These are phyloP conservation scores for Cladochytrium replicatum DNA, from an alignment of 192 early-diverging fungal genomes.

Conservation along the genomic window DNA sequence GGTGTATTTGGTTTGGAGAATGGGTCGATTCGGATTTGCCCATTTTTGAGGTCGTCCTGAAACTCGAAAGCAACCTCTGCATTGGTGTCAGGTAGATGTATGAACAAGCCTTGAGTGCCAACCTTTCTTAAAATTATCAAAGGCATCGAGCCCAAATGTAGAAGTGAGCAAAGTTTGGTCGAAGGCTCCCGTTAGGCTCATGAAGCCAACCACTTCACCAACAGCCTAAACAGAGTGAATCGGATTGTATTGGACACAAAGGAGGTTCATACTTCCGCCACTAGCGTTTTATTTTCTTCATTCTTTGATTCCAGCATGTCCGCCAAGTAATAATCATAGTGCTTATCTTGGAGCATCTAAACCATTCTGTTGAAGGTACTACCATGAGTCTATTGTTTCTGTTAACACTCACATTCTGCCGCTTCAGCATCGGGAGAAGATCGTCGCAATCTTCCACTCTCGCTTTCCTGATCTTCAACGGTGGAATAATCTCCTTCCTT, in stretches of 20 bases:
- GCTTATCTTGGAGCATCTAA: conserved; percentile 6
- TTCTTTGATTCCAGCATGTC: conserved; percentile 30
- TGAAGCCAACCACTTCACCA: conserved; percentile 39
- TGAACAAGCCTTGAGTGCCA: conserved; percentile 5
- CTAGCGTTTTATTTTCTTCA: conserved; percentile 27
- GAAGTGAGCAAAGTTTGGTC: conserved; percentile 24
- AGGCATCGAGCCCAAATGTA: conserved; percentile 34
- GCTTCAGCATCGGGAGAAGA: conserved; percentile 39
- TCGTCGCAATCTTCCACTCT: conserved; percentile 51
- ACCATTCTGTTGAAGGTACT: conserved; percentile 22
- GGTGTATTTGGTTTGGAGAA: too few species aligned
- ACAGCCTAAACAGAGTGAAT: conserved; percentile 17
- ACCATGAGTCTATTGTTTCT: background rate
- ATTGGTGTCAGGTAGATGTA: background rate
- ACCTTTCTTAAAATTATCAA: conserved; percentile 40
- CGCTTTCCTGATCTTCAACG: conserved; percentile 31
- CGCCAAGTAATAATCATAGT: conserved; percentile 31
- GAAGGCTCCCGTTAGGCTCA: conserved; percentile 33
- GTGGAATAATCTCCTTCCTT: conserved; percentile 29
- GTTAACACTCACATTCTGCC: conserved; percentile 28
- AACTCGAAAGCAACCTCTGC: conserved; percentile 2
- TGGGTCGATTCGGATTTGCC: background rate
- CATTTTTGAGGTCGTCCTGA: too few species aligned
- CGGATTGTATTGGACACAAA: conserved; percentile 6
- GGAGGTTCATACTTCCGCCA: conserved; percentile 30